Base-by-base conservation (phyloP, 1,139 yeast species). In the Spathaspora sp. region DNA sequence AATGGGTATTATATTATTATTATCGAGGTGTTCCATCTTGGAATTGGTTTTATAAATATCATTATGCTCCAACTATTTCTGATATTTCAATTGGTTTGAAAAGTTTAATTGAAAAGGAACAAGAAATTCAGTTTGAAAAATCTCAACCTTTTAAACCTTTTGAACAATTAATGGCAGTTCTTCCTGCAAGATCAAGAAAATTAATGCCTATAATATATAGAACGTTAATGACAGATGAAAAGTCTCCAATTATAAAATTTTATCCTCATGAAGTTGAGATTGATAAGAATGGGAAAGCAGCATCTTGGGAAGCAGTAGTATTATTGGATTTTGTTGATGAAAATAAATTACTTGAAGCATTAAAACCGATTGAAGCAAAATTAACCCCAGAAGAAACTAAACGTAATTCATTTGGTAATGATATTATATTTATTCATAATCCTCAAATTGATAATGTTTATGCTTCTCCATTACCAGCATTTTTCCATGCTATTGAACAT, bases 281-380 rank as follows among this genome's bases (percentile, higher is more conserved):
- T 42, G 99, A 95, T 68, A 76, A 84, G 80, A 95, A 93, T 61
- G 99, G 98, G 44, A 95, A 93, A 64, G 88, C 91, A 46, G 96
- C 95, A 7, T 85, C 89, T 43, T 93, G 99, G 99, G 99, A 93
- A 69, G 98, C 98, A 7, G 97, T 93, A 47, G 97, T 93, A n/a
- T 80, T 89, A 60, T 79, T 93, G 51, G 86, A 95, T 10, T 95
- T 95, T 74, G 97, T 93, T 44, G 98, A 95, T 56, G 91, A 87
- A 59, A 69, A 79, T 31, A 77, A 93, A 51, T 75, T 93, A 50
- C 70, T 87, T 44, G 81, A 75, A 2, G 91, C 93, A 0, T 80
- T 95, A 76, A 74, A 70, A 42, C 86, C 95, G 1, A 65, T 74
- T 39, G 87, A 88, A 49, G 60, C 68, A 0, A 76, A 75, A 50